A percentile compares a stretch with the other conserved stretches of the same genome.
phyloP scores from a whole-genome alignment of 257 asterid genomes.

The Solanum okadae region DNA sequence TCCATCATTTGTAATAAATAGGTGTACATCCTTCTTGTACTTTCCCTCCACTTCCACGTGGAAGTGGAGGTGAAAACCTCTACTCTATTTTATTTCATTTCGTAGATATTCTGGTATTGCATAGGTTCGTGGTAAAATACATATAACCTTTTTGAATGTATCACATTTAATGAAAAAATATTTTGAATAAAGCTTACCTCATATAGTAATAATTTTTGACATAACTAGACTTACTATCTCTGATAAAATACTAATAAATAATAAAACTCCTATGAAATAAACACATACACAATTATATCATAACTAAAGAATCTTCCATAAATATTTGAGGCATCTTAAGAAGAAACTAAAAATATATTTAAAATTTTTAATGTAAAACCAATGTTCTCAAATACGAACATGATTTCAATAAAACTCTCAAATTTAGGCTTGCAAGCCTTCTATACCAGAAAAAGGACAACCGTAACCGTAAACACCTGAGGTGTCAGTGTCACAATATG shows the following conservation, averaged over 20 bases:
- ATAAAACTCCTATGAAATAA: not conserved
- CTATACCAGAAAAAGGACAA: not conserved
- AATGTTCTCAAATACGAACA: not conserved
- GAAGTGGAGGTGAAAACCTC: not conserved
- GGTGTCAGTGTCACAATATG: not conserved
- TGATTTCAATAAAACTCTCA: not conserved
- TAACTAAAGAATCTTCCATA: not conserved
- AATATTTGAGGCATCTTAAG: not conserved
- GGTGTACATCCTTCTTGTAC: not conserved
- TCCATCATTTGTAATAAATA: not conserved
- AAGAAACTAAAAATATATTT: not conserved
- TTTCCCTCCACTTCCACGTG: not conserved
- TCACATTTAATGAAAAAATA: not conserved
- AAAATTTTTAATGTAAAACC: not conserved
- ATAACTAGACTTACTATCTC: not conserved
- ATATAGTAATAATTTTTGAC: too few relatives aligned
- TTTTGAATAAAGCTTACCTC: not conserved
- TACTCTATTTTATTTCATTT: not conserved
- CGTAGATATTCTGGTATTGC: not conserved
- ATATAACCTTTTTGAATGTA: not conserved
- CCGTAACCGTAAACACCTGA: not conserved
- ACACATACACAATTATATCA: not conserved
- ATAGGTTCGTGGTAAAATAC: not conserved
- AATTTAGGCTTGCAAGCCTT: not conserved
- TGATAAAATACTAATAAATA: not conserved